phyloP scores from a whole-genome alignment of 306 rosid species.

The Castanea sativa region DNA sequence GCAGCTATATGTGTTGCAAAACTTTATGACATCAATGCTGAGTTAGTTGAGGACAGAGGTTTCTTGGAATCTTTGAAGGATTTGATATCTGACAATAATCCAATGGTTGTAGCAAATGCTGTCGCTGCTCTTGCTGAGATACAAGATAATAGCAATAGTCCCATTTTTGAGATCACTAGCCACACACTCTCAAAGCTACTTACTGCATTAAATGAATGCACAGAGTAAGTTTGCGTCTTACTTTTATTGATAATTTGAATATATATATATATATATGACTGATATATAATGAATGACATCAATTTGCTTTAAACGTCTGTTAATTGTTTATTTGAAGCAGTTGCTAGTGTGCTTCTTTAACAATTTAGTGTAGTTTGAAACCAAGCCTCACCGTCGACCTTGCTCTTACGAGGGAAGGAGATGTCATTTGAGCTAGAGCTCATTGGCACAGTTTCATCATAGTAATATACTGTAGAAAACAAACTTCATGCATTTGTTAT shows the following conservation, averaged over 20 bases:
- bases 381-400: no score
- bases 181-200: slow-evolving; percentile 94
- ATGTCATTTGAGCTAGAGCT: no score
- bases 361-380: background rate
- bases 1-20: slow-evolving; percentile 99
- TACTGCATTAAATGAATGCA: slow-evolving; percentile 97
- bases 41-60: slow-evolving; percentile 97
- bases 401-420: no score
- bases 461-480: background rate
- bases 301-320: background rate
- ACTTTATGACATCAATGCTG: slow-evolving; percentile 97
- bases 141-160: slow-evolving; percentile 82
- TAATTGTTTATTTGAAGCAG: background rate
- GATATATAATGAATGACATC: background rate
- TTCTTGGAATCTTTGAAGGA: slow-evolving; percentile 94
- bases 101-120: slow-evolving; percentile 99
- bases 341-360: background rate
- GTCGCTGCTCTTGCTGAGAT: slow-evolving; percentile 98
- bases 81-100: slow-evolving; percentile 98
- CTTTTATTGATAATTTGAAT: slow-evolving; percentile 3
- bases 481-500: background rate
- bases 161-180: slow-evolving; percentile 86
- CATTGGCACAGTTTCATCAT: background rate
- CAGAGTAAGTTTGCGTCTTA: slow-evolving; percentile 72
- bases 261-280: background rate